A percentile compares a stretch with the other conserved stretches of the same genome.
These are phyloP conservation scores for Thuja plicata DNA, from an alignment of 83 land plant genomes.

Conservation along the genomic window DNA sequence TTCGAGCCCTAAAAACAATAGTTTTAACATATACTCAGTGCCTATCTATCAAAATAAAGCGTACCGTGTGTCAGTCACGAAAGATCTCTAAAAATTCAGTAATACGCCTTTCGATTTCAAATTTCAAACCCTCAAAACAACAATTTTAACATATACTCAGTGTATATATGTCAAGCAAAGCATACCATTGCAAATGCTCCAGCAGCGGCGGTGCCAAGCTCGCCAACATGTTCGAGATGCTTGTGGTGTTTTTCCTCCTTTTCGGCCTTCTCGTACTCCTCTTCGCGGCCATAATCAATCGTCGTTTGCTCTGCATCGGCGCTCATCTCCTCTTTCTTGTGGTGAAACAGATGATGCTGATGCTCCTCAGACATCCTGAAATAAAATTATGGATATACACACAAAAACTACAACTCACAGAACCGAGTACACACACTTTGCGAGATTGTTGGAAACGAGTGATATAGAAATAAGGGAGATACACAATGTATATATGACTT, in stretches of 20 bases:
- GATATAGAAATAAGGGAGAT: no score
- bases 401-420: not conserved
- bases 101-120: no score
- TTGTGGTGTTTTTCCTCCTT: conserved; percentile 18
- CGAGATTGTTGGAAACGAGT: no score
- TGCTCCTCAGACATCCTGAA: not conserved
- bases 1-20: no score
- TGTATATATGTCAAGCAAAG: not conserved
- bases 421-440: no score
- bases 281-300: not conserved
- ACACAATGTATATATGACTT: no score
- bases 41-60: no score
- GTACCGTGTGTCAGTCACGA: no score
- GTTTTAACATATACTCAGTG: no score
- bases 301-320: not conserved
- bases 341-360: not conserved
- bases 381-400: not conserved
- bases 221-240: conserved; percentile 16
- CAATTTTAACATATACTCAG: not conserved
- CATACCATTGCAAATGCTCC: conserved; percentile 32
- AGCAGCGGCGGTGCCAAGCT: conserved; percentile 23
- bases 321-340: not conserved
- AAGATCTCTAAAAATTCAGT: not conserved
- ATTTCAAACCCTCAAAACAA: no score
- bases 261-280: not conserved